A percentile compares a stretch with the other conserved stretches of the same genome.
phyloP scores from a whole-genome alignment of 192 early-diverging fungal genomes.

The Gigaspora rosea region DNA sequence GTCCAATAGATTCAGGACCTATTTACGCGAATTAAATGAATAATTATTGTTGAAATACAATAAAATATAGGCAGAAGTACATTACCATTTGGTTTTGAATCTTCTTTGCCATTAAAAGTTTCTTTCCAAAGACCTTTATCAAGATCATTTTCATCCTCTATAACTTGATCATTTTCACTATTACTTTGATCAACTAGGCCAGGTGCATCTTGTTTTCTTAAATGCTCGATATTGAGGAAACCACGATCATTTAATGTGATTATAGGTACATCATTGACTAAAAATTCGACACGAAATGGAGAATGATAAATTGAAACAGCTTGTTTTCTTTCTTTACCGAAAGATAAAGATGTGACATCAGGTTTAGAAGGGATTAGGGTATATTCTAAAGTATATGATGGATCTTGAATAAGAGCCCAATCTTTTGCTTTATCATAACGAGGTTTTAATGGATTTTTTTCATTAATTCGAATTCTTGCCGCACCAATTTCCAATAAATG shows the following conservation, averaged over 20 bases:
- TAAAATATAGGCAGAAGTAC: too few species aligned
- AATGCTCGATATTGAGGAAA: conserved; percentile 84
- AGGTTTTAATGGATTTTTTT: conserved; percentile 63
- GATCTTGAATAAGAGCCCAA: conserved; percentile 55
- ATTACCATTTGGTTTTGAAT: conserved; percentile 91
- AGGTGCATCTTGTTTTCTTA: conserved; percentile 53
- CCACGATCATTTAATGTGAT: conserved; percentile 83
- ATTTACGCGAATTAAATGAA: neutral
- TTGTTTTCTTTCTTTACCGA: conserved; percentile 44
- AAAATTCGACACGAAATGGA: conserved; percentile 66
- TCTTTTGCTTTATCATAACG: conserved; percentile 71
- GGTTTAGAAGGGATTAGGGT: conserved; percentile 29
- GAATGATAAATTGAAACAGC: conserved; percentile 52
- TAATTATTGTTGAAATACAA: neutral
- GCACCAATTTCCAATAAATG: conserved; percentile 58
- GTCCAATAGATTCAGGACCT: conserved; percentile 91
- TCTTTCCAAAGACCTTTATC: conserved; percentile 79
- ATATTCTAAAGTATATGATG: conserved; percentile 27
- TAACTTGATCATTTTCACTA: conserved; percentile 28
- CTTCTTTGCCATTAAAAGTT: conserved; percentile 81
- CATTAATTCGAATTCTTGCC: conserved; percentile 64
- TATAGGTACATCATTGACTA: conserved; percentile 54
- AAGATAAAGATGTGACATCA: conserved; percentile 41
- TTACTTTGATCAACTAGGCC: conserved; percentile 49
- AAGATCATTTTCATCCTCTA: conserved; percentile 49